These are phyloP conservation scores for Erythrophleum ivorense DNA, from an alignment of 331 rosid species.

Conservation along the genomic window DNA sequence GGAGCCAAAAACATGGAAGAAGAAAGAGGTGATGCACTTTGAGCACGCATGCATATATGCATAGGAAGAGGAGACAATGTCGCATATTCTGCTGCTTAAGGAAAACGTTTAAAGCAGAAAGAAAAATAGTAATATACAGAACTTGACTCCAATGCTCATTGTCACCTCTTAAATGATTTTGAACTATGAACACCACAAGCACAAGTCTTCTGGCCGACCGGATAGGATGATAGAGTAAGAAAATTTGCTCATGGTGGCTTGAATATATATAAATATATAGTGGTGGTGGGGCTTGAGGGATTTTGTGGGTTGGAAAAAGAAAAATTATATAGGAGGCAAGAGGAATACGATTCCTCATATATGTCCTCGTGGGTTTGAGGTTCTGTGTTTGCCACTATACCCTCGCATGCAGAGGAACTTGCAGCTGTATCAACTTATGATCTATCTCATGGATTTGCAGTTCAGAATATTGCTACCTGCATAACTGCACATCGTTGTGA, in stretches of 20 bases:
- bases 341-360: not conserved
- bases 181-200: not conserved
- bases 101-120: too few species aligned
- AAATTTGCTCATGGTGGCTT: not conserved
- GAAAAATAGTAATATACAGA: too few species aligned
- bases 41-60: not conserved
- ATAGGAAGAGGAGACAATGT: not conserved
- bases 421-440: not conserved
- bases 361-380: not conserved
- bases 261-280: not conserved
- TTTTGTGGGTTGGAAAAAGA: not conserved
- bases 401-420: constrained; percentile 23
- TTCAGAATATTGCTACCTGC: too few species aligned
- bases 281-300: not conserved
- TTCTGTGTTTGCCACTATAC: constrained; percentile 25
- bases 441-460: not conserved
- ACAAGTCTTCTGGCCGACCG: not conserved
- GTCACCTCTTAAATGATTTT: not conserved
- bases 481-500: not conserved
- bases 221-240: not conserved
- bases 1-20: not conserved
- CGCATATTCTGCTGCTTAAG: not conserved
- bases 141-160: not conserved
- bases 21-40: not conserved
- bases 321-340: not conserved